Conservation (phyloP, 225 moss, liverwort and hornwort genomes). For the Pleurozium schreberi region DNA sequence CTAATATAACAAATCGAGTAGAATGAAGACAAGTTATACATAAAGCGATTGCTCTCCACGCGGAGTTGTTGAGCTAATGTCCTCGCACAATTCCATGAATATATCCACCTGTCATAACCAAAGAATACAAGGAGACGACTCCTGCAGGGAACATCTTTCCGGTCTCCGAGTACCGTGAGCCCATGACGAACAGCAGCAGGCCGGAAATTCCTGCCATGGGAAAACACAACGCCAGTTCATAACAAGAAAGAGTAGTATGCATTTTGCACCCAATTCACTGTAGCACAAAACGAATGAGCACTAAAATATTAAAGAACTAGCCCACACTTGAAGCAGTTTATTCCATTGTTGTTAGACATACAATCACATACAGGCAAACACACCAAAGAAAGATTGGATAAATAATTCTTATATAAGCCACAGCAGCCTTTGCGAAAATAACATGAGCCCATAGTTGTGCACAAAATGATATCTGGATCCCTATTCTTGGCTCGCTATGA, state of each 20-base stretch:
- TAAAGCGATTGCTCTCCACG: not conserved
- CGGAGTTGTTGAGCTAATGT: constrained; percentile 4
- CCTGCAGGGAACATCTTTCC: constrained; percentile 92
- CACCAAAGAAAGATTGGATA: not conserved
- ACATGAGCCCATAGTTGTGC: not conserved
- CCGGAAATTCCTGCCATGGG: constrained; percentile 65
- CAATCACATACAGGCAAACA: not conserved
- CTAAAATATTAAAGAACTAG: not conserved
- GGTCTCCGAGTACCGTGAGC: constrained; percentile 55
- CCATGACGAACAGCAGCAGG: constrained; percentile 65
- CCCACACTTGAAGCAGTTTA: not conserved
- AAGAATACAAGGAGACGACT: constrained; percentile 70
- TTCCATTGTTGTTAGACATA: not conserved
- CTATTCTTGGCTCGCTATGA: not conserved
- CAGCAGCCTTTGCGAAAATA: not conserved
- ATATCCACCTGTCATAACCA: constrained; percentile 91
- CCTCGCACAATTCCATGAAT: constrained; percentile 74
- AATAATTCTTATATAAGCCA: not conserved
- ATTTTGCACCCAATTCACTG: not conserved
- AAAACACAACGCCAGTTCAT: not conserved
- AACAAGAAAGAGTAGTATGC: not conserved
- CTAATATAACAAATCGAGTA: not conserved
- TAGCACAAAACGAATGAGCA: not conserved
- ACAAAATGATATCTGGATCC: not conserved
- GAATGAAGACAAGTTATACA: not conserved